These are phyloP conservation scores for Fusarium nisikadoi DNA, from an alignment of 2,329 filamentous ascomycete species.

Conservation along the genomic window DNA sequence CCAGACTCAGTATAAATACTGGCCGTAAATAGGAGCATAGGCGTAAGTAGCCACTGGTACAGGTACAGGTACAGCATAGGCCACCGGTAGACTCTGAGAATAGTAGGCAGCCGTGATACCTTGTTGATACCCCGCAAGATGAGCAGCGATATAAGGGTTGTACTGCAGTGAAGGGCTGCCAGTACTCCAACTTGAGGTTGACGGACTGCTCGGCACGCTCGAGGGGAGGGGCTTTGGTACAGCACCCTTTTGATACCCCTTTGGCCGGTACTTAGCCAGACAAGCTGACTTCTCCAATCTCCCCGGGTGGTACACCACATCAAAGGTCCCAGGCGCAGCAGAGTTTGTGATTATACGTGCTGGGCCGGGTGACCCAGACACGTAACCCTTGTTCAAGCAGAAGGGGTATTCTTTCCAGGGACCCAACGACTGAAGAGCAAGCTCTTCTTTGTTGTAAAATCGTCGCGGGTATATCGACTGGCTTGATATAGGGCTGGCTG, in stretches of 20 bases:
- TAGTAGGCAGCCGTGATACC: neutral
- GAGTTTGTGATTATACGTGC: slow-evolving; percentile 13
- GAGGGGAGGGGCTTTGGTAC: neutral
- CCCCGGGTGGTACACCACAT: slow-evolving; percentile 11
- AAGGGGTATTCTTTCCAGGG: slow-evolving; percentile 23
- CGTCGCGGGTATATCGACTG: neutral
- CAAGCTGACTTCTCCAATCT: neutral
- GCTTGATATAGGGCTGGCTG: neutral
- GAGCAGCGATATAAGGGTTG: neutral
- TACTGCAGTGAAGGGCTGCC: neutral
- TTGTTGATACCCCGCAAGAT: neutral
- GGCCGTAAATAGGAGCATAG: neutral
- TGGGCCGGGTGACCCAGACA: slow-evolving; percentile 4
- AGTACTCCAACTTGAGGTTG: neutral
- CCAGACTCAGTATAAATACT: neutral
- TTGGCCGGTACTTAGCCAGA: slow-evolving; percentile 15
- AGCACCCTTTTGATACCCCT: slow-evolving; percentile 3
- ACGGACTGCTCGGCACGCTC: neutral
- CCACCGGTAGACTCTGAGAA: neutral
- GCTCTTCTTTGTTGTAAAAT: slow-evolving; percentile 7
- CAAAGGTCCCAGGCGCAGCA: neutral
- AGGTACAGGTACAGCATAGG: neutral
- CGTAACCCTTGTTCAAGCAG: slow-evolving; percentile 10
- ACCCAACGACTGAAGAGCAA: neutral
- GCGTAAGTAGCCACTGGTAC: neutral